Percentiles rank a stretch among this genome's conserved stretches.
These are phyloP conservation scores for Orobanche coerulescens DNA, from an alignment of 257 asterid species.

Conservation along the genomic window DNA sequence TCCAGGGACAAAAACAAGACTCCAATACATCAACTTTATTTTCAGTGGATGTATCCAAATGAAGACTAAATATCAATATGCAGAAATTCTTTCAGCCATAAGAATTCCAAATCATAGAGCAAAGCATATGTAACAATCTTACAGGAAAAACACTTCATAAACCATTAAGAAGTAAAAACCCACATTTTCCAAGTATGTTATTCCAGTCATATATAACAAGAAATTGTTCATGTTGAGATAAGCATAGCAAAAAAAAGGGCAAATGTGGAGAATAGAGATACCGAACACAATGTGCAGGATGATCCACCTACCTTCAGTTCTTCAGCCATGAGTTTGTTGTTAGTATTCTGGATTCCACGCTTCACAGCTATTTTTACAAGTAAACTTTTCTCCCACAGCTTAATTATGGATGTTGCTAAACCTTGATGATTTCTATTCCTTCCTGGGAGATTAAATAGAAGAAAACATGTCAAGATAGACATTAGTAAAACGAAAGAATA, in stretches of 20 bases:
- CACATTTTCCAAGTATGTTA: constrained; percentile 6
- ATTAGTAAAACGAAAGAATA: constrained; percentile 1
- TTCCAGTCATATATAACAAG: not conserved
- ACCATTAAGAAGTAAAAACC: not conserved
- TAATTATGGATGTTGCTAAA: constrained; percentile 72
- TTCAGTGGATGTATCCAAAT: not conserved
- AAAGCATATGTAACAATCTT: not conserved
- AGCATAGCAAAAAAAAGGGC: not conserved
- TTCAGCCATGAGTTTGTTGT: constrained; percentile 91
- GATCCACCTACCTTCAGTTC: constrained; percentile 68
- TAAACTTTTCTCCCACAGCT: constrained; percentile 95
- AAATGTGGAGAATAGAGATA: constrained; percentile 11
- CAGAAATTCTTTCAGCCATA: not conserved
- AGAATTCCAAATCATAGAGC: not conserved
- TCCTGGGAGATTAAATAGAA: constrained; percentile 40
- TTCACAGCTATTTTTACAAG: constrained; percentile 96
- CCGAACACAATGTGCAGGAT: constrained; percentile 15
- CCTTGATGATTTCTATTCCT: constrained; percentile 98
- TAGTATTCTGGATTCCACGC: constrained; percentile 98
- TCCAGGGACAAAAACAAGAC: not conserved
- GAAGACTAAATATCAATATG: constrained; percentile 7
- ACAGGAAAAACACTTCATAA: not conserved
- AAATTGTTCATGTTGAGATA: not conserved
- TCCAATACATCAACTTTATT: not conserved
- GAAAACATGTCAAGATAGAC: constrained; percentile 12